Percentiles rank a stretch among this genome's conserved stretches.
phyloP scores from a whole-genome alignment of 257 asterid genomes.

The Ocimum tenuiflorum region DNA sequence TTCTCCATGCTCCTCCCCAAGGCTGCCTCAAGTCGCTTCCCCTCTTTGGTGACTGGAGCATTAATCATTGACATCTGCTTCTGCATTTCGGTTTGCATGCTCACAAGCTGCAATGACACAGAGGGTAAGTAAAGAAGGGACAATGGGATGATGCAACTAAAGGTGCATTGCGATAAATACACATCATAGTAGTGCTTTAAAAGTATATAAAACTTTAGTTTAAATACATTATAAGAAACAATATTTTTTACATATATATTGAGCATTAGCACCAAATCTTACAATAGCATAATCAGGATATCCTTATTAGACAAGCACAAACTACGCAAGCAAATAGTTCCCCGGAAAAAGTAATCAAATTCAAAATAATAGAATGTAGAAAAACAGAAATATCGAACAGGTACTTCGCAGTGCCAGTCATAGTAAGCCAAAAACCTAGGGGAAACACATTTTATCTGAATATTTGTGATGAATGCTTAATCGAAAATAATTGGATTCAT shows the following conservation, averaged over 20 bases:
- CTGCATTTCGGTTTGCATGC: constrained; percentile 52
- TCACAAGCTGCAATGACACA: constrained; percentile 43
- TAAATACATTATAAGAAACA: not conserved
- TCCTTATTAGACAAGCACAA: not conserved
- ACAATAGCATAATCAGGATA: not conserved
- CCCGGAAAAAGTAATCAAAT: not conserved
- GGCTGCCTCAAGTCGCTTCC: constrained; percentile 73
- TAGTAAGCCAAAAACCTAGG: not conserved
- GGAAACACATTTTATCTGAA: constrained; percentile 8
- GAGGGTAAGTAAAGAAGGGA: not conserved
- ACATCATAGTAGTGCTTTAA: not conserved
- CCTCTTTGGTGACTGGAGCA: constrained; percentile 70
- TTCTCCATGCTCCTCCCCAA: constrained; percentile 77
- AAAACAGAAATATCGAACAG: not conserved
- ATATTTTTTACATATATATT: not conserved
- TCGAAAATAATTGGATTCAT: constrained; percentile 3
- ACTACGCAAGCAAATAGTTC: not conserved
- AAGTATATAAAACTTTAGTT: not conserved
- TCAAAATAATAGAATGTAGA: not conserved
- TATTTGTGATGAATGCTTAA: not conserved
- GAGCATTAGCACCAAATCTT: not conserved
- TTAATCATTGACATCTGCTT: constrained; percentile 74
- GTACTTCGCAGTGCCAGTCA: not conserved
- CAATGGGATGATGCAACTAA: not conserved
- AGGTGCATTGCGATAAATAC: not conserved